These are phyloP conservation scores for Hypoxylon sp. DNA, from an alignment of 2,329 filamentous ascomycete genomes.

Conservation along the genomic window DNA sequence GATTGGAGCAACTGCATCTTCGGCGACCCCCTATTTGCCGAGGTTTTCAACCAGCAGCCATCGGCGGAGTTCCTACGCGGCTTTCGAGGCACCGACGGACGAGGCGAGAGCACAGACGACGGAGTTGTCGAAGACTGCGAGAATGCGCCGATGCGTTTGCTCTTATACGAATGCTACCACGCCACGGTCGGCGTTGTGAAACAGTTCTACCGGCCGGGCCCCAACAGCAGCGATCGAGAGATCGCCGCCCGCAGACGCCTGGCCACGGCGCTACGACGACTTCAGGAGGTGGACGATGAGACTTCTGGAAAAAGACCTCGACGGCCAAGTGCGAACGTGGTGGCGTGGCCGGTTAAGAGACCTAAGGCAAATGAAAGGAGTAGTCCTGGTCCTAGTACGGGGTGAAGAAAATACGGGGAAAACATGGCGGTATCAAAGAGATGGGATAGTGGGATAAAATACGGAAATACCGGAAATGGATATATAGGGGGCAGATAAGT, in stretches of 20 bases:
- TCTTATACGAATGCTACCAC: conserved; percentile 68
- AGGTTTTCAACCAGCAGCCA: conserved; percentile 56
- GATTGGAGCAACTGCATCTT: conserved; percentile 69
- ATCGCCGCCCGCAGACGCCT: conserved; percentile 62
- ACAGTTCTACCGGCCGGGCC: conserved; percentile 62
- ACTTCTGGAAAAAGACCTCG: conserved; percentile 46
- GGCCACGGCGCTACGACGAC: conserved; percentile 54
- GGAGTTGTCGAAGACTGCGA: conserved; percentile 54
- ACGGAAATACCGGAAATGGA: neutral
- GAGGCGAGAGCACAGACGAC: conserved; percentile 20
- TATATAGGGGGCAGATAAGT: no score
- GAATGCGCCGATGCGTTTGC: conserved; percentile 56
- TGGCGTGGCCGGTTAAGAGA: conserved; percentile 57
- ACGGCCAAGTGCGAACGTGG: conserved; percentile 51
- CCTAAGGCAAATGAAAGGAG: conserved; percentile 45
- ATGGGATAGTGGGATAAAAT: neutral
- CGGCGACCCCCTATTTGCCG: conserved; percentile 65
- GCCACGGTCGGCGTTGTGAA: conserved; percentile 60
- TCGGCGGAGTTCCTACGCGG: conserved; percentile 58
- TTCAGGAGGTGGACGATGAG: conserved; percentile 54
- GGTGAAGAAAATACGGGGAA: neutral
- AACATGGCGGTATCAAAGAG: neutral
- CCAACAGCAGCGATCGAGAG: conserved; percentile 59
- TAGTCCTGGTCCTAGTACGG: neutral
- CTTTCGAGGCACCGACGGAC: conserved; percentile 46